Evolutionary conservation across 2,329 filamentous ascomycete genomes (phyloP), one percentile per base, ranked within the genome.

Genomic region (Xylariaceae sp.): DNA sequence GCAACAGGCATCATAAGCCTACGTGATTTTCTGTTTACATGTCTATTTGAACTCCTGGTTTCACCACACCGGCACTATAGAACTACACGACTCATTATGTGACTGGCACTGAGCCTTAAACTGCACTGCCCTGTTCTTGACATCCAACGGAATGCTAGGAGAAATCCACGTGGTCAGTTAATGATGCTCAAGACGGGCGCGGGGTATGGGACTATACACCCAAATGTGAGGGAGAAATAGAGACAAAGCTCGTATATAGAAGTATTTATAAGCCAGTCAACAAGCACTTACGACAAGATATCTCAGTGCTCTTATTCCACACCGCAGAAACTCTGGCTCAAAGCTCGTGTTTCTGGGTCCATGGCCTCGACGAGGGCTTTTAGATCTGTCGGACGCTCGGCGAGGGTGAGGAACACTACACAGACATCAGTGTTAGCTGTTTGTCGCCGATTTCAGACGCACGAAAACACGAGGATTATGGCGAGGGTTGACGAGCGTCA

Each of bases 331-430:
- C 66, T 61, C 64, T 67, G 64, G 44, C 71, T 70, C 51, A 60
- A 54, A 17, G 56, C 47, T 53, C 67, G 65, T 45, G 62, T 66
- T 4, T 54, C 64, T 9, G 67, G 59, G 49, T 74, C 68, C 70
- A 74, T 73, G 10, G 44, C 53, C 8, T 58, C 54, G 5, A 74
- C 54, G 13, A 74, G 63, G 1, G 52, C n/a, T 23, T 63, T 68
- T 15, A 74, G 64, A 49, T 74, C 73, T 6, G 51, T 57, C 1
- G 72, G 72, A 44, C 72, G 62, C 58, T 74, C 72, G 34, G 70
- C 66, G 44, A 74, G 55, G 15, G 71, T 67, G 47, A 74, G 68
- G 37, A 74, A 69, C 73, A 74, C 42, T 45, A n/a, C 9, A 6
- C 3, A 45, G 42, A 15, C 13, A n/a, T 11, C n/a, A 3, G 42